Conservation (phyloP, 192 early-diverging fungal species). For the Phlyctochytrium planicorne region DNA sequence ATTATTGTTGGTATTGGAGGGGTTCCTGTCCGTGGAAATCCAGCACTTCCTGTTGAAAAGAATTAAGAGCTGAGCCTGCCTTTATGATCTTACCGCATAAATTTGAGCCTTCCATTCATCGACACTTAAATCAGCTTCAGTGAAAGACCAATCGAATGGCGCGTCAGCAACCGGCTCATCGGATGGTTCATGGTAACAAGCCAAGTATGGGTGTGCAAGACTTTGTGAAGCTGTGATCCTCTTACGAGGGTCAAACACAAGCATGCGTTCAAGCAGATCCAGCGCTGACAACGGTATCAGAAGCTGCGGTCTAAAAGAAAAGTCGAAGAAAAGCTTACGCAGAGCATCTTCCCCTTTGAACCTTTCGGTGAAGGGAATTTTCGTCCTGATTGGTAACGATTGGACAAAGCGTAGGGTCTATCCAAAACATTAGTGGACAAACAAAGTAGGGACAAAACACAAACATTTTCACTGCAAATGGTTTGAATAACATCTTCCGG, state of each 20-base stretch:
- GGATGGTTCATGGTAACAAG: constrained; percentile 85
- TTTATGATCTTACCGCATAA: constrained; percentile 24
- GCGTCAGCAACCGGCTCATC: constrained; percentile 78
- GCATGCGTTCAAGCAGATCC: constrained; percentile 86
- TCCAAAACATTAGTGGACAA: constrained; percentile 8
- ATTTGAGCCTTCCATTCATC: constrained; percentile 37
- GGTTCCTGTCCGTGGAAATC: constrained; percentile 10
- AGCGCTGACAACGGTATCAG: constrained; percentile 60
- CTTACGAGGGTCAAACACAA: constrained; percentile 90
- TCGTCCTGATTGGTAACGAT: constrained; percentile 76
- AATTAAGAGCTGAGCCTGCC: background rate
- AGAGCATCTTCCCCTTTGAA: constrained; percentile 78
- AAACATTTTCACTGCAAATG: constrained; percentile 88
- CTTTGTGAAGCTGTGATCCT: constrained; percentile 87
- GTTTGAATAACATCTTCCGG: constrained; percentile 89
- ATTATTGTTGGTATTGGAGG: background rate
- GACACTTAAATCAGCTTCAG: constrained; percentile 69
- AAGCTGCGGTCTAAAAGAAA: background rate
- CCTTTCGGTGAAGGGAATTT: constrained; percentile 76
- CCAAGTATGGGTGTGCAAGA: constrained; percentile 85
- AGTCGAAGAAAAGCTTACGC: constrained; percentile 30
- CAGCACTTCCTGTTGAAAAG: constrained; percentile 2
- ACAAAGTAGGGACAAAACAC: constrained; percentile 20
- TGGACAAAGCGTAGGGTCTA: constrained; percentile 90
- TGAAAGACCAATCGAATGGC: constrained; percentile 93